These are phyloP conservation scores for Theileria annulata DNA, from an alignment of 169 alveolate genomes.

Conservation along the genomic window DNA sequence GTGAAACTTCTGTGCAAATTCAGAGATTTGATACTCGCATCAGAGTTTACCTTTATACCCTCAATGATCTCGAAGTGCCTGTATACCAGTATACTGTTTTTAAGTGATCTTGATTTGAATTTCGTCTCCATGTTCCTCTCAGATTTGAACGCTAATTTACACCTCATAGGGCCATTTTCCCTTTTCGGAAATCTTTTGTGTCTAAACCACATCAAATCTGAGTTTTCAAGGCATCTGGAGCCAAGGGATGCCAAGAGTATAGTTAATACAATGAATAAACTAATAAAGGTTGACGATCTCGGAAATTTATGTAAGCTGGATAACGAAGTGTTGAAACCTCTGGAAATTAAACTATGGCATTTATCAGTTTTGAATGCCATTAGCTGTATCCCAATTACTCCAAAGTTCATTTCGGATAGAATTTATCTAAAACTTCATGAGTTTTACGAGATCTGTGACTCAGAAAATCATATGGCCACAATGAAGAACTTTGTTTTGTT, in stretches of 20 bases:
- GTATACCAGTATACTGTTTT: constrained; percentile 20
- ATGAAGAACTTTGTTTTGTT: constrained; percentile 30
- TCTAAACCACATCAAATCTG: constrained; percentile 13
- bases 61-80: constrained; percentile 23
- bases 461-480: constrained; percentile 16
- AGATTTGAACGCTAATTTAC: constrained; percentile 57
- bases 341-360: constrained; percentile 59
- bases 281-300: constrained; percentile 25
- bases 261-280: constrained; percentile 26
- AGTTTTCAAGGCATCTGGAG: not conserved
- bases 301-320: constrained; percentile 24
- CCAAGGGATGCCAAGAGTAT: constrained; percentile 17
- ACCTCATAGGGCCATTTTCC: constrained; percentile 42
- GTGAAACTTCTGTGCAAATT: constrained; percentile 29
- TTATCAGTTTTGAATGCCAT: not conserved
- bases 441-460: constrained; percentile 6
- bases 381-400: not conserved
- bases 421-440: not conserved
- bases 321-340: constrained; percentile 18
- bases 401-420: not conserved
- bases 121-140: constrained; percentile 54
- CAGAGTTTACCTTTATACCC: constrained; percentile 40
- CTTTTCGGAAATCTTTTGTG: constrained; percentile 50
- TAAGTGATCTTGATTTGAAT: constrained; percentile 20
- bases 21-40: constrained; percentile 41